Evolutionary conservation across 2,329 filamentous ascomycete species (phyloP).

Genomic region (Microdochium bolleyi): DNA sequence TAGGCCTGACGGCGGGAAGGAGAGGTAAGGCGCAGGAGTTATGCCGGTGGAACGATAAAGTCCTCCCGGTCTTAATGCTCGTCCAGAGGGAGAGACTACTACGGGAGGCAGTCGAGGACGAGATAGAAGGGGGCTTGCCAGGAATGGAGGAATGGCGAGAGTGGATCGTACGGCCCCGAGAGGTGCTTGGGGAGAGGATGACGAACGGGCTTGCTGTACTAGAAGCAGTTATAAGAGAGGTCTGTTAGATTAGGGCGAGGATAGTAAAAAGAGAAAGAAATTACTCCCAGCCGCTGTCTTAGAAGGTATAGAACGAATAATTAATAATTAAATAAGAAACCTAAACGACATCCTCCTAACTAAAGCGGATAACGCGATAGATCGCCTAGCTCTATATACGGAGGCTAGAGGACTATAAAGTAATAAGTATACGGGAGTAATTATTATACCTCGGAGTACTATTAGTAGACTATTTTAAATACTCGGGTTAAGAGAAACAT

Average conservation of each 20-base stretch:
- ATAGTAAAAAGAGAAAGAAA: too few relatives aligned
- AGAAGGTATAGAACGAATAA: conserved; percentile 16
- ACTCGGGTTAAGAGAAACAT: too few relatives aligned
- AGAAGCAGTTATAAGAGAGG: neutral
- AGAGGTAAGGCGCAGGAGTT: neutral
- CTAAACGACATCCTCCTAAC: conserved; percentile 14
- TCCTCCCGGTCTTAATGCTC: neutral
- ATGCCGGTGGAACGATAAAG: neutral
- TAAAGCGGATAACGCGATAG: conserved; percentile 19
- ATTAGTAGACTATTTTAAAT: neutral
- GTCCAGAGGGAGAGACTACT: neutral
- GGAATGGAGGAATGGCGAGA: neutral
- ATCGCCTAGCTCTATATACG: conserved; percentile 16
- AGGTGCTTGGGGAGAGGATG: too few relatives aligned
- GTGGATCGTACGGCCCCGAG: neutral
- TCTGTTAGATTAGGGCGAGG: too few relatives aligned
- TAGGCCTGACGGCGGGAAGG: neutral
- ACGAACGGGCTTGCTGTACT: neutral
- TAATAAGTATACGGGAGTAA: conserved; percentile 16
- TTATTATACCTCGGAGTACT: conserved; percentile 12
- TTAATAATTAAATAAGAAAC: conserved; percentile 14
- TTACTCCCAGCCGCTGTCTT: too few relatives aligned
- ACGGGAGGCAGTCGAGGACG: neutral
- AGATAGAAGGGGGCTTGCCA: neutral
- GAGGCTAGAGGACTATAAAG: conserved; percentile 14